phyloP scores from a whole-genome alignment of 1,284 basidiomycete species.

The Puccinia sorghi region DNA sequence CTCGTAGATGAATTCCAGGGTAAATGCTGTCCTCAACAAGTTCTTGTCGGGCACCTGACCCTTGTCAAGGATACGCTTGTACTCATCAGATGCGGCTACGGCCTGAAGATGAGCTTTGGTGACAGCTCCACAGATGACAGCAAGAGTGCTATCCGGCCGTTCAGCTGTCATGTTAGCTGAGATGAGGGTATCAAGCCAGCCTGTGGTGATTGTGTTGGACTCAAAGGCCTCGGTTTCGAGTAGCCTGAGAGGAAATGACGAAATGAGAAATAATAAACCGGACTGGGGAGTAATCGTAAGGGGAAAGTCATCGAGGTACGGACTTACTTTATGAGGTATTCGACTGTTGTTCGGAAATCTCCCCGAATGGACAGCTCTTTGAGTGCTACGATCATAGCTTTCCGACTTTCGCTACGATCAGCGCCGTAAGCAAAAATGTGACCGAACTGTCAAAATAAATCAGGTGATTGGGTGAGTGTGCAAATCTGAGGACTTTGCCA shows the following conservation, averaged over 20 bases:
- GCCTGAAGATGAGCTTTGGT: conserved; percentile 89
- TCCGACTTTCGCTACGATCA: conserved; percentile 89
- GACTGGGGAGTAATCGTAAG: neutral
- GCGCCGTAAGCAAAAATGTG: conserved; percentile 99
- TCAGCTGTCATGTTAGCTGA: conserved; percentile 94
- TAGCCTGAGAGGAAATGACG: conserved; percentile 73
- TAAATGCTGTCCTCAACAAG: conserved; percentile 93
- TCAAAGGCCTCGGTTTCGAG: conserved; percentile 95
- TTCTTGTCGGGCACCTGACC: conserved; percentile 95
- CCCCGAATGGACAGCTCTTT: conserved; percentile 98
- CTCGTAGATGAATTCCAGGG: conserved; percentile 92
- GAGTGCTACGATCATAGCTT: conserved; percentile 99
- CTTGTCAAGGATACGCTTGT: conserved; percentile 94
- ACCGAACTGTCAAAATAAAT: conserved; percentile 73
- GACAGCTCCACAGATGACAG: conserved; percentile 95
- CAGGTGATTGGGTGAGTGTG: neutral
- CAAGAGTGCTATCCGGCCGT: conserved; percentile 84
- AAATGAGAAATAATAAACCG: neutral
- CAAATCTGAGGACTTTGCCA: neutral
- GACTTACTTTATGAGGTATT: conserved; percentile 65
- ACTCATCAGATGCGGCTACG: conserved; percentile 86
- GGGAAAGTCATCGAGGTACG: neutral
- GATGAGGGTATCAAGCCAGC: conserved; percentile 97
- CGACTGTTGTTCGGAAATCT: conserved; percentile 97
- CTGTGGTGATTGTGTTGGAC: conserved; percentile 96